Percentiles rank a stretch among this genome's conserved stretches.
Evolutionary conservation across 164 flowering plant genomes (phyloP).

Genomic region (Sextonia rubra): DNA sequence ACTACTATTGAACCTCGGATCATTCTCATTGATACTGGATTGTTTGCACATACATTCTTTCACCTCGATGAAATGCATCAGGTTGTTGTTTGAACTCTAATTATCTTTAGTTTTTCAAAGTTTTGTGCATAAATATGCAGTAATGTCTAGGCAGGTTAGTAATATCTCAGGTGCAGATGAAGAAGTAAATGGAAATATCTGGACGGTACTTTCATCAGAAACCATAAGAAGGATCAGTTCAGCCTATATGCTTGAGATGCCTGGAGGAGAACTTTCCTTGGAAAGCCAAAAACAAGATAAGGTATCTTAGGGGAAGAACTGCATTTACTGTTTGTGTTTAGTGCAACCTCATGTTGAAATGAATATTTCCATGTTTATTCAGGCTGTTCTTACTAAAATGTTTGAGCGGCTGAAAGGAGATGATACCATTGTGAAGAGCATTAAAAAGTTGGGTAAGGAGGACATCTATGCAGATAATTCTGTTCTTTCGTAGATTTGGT

Average conservation of each 20-base stretch:
- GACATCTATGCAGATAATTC: conserved; percentile 72
- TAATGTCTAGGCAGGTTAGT: conserved; percentile 48
- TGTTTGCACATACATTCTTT: too few species aligned
- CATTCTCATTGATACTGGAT: too few species aligned
- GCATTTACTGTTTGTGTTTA: conserved; percentile 2
- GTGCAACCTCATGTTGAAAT: conserved; percentile 7
- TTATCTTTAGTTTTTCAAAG: not conserved
- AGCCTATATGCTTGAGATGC: conserved; percentile 56
- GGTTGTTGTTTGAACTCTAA: not conserved
- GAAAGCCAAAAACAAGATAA: conserved; percentile 29
- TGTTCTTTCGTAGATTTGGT: conserved; percentile 66
- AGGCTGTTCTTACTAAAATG: conserved; percentile 49
- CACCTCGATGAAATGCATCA: too few species aligned
- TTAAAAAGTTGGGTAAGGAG: conserved; percentile 77
- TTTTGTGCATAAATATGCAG: conserved; percentile 11
- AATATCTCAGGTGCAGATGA: conserved; percentile 32
- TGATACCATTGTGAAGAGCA: conserved; percentile 40
- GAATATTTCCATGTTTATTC: conserved; percentile 12
- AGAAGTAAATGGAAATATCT: conserved; percentile 28
- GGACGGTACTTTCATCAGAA: conserved; percentile 30
- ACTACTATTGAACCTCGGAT: too few species aligned
- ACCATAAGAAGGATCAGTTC: conserved; percentile 41
- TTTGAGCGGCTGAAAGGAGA: conserved; percentile 49
- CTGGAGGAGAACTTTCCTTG: conserved; percentile 47
- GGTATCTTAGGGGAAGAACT: conserved; percentile 30